phyloP scores from a whole-genome alignment of 345 rosid genomes.

The Gossypium arboreum region DNA sequence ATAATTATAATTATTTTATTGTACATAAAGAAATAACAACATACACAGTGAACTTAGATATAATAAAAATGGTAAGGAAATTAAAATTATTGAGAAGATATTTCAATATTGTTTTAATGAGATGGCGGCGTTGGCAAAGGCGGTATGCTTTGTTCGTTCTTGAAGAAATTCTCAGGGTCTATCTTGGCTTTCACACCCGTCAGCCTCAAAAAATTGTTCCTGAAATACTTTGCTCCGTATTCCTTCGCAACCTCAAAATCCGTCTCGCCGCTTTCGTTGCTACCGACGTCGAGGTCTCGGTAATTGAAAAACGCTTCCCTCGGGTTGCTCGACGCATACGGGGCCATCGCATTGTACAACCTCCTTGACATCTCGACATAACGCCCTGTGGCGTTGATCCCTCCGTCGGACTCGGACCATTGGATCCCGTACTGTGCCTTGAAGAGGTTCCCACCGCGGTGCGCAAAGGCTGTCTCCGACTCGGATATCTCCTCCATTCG shows the following conservation, averaged over 20 bases:
- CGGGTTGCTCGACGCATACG: not conserved
- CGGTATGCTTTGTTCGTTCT: slow-evolving; percentile 28
- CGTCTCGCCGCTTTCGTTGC: not conserved
- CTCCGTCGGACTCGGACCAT: not conserved
- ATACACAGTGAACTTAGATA: too few species aligned
- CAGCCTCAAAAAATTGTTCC: slow-evolving; percentile 27
- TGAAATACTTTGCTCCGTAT: slow-evolving; percentile 26
- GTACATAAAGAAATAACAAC: too few species aligned
- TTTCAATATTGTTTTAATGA: not conserved
- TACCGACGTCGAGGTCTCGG: not conserved
- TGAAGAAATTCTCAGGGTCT: slow-evolving; percentile 41
- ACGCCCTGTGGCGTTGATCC: not conserved
- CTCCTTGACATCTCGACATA: not conserved
- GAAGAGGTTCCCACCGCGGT: not conserved
- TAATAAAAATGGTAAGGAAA: too few species aligned
- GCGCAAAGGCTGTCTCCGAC: not conserved
- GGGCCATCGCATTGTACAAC: not conserved
- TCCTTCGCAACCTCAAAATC: not conserved
- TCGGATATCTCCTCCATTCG: not conserved
- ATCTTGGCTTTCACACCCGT: slow-evolving; percentile 27
- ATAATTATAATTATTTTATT: too few species aligned
- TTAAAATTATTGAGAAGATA: not conserved
- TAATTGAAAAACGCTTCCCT: not conserved
- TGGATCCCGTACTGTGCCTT: not conserved
- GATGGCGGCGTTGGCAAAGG: not conserved